Conservation (phyloP, 441 rosid genomes). For the Erodium chrysanthum region DNA sequence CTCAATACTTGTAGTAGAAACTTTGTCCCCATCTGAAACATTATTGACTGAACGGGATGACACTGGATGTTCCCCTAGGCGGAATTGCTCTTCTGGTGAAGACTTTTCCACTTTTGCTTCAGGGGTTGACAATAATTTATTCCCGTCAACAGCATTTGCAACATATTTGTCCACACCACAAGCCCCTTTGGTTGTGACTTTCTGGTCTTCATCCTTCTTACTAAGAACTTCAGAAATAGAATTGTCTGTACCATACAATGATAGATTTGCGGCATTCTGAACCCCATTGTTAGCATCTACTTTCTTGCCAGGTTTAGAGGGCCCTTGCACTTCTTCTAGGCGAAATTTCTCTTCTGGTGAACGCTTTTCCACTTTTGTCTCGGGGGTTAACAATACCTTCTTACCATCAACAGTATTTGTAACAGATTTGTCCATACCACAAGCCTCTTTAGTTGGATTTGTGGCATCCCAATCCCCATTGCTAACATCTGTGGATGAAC, state of each 20-base stretch:
- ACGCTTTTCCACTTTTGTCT: conserved; percentile 15
- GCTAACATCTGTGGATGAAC: not conserved
- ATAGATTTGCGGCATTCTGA: too few relatives aligned
- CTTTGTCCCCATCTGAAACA: conserved; percentile 22
- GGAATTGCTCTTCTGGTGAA: too few relatives aligned
- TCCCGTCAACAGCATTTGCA: too few relatives aligned
- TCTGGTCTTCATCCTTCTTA: too few relatives aligned
- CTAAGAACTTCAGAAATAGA: too few relatives aligned
- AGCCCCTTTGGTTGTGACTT: too few relatives aligned
- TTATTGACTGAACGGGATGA: conserved; percentile 8
- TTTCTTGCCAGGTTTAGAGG: conserved; percentile 16
- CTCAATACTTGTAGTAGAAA: conserved; percentile 15
- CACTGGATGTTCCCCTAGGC: conserved; percentile 12
- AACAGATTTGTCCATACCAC: conserved; percentile 18
- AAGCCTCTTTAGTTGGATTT: conserved; percentile 14
- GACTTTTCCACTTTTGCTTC: too few relatives aligned
- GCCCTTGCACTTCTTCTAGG: not conserved
- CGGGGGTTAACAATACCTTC: conserved; percentile 12
- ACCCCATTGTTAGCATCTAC: conserved; percentile 4
- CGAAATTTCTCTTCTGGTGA: not conserved
- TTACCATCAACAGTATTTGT: conserved; percentile 20
- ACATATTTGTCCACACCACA: too few relatives aligned
- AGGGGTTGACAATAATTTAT: too few relatives aligned
- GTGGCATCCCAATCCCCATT: not conserved
- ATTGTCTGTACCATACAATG: too few relatives aligned